Evolutionary conservation across 805 yeast species (phyloP).

Genomic region (Gaillardinia entomophila): DNA sequence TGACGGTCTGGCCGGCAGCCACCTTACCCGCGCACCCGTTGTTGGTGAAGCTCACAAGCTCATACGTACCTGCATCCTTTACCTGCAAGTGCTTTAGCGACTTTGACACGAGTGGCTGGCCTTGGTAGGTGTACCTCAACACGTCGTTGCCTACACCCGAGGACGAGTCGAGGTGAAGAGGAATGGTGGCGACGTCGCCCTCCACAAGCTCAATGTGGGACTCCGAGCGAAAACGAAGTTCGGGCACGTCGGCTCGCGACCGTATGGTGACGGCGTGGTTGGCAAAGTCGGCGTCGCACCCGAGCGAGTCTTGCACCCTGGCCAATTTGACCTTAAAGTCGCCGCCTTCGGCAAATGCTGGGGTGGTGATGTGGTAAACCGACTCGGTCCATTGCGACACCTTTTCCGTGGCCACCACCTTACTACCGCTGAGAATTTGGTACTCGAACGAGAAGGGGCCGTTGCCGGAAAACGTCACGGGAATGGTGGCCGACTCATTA

Average conservation of each 20-base stretch:
- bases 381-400: constrained; percentile 28
- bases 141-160: constrained; percentile 24
- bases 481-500: constrained; percentile 30
- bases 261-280: constrained; percentile 55
- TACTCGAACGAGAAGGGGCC: constrained; percentile 72
- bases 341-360: constrained; percentile 61
- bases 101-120: too few relatives aligned
- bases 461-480: constrained; percentile 66
- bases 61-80: constrained; percentile 38
- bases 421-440: constrained; percentile 48
- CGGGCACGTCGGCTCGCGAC: constrained; percentile 68
- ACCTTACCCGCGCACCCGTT: constrained; percentile 43
- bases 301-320: constrained; percentile 67
- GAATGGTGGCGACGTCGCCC: constrained; percentile 55
- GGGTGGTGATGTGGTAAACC: constrained; percentile 43
- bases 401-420: constrained; percentile 20
- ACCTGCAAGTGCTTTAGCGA: constrained; percentile 16
- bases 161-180: constrained; percentile 37
- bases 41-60: constrained; percentile 31
- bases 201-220: constrained; percentile 42
- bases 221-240: constrained; percentile 22
- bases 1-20: constrained; percentile 5
- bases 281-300: constrained; percentile 69
- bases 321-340: constrained; percentile 59
- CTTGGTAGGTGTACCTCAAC: constrained; percentile 27